phyloP scores from a whole-genome alignment of 192 early-diverging fungal species.

The Dissophora ornata region DNA sequence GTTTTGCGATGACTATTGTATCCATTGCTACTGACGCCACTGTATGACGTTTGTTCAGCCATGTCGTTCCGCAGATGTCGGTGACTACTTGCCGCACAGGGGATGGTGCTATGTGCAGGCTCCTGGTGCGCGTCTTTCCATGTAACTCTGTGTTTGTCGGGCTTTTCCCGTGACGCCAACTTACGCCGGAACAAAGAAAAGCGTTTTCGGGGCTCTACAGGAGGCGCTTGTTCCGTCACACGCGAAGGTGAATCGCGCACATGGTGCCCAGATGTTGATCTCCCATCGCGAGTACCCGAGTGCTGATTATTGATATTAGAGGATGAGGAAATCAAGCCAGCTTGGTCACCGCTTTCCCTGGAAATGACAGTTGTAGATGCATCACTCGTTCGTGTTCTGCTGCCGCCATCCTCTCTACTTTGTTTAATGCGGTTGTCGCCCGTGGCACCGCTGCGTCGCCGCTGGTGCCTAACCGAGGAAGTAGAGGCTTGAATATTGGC shows the following conservation, averaged over 20 bases:
- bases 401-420: not conserved
- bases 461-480: too few species aligned
- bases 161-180: not conserved
- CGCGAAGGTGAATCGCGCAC: too few species aligned
- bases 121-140: not conserved
- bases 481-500: not conserved
- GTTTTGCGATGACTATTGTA: conserved; percentile 11
- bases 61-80: not conserved
- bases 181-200: conserved; percentile 21
- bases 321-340: not conserved
- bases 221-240: not conserved
- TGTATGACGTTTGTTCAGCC: not conserved
- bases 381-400: not conserved
- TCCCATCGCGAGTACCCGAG: not conserved
- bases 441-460: not conserved
- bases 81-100: not conserved
- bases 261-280: too few species aligned
- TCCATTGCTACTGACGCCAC: not conserved
- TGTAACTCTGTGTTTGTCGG: conserved; percentile 1
- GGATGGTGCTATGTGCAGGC: not conserved
- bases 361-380: too few species aligned
- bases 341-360: not conserved
- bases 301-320: not conserved
- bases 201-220: conserved; percentile 2
- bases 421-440: conserved; percentile 1